A percentile compares a stretch with the other conserved stretches of the same genome.
phyloP scores from a whole-genome alignment of 2,329 filamentous ascomycete genomes.

The Colletotrichum nymphaeae region DNA sequence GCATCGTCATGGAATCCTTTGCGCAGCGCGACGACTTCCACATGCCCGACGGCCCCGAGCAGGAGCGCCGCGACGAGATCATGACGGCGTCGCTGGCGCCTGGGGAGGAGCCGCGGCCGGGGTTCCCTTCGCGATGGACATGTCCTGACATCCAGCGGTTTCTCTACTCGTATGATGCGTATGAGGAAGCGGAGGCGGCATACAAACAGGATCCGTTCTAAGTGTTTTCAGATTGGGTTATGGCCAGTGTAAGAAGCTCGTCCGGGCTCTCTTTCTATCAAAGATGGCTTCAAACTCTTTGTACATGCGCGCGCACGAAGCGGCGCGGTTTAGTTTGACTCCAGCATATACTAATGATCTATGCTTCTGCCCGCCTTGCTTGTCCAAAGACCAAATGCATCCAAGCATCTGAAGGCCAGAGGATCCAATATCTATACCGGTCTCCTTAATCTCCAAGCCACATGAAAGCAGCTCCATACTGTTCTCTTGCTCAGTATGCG shows the following conservation, averaged over 20 bases:
- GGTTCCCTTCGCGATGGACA: slow-evolving; percentile 37
- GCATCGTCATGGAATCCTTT: slow-evolving; percentile 37
- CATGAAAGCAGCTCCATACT: background rate
- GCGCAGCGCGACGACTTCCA: slow-evolving; percentile 36
- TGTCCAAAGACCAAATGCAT: background rate
- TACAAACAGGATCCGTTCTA: slow-evolving; percentile 38
- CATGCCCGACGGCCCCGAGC: slow-evolving; percentile 33
- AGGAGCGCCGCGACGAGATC: slow-evolving; percentile 30
- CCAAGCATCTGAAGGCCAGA: background rate
- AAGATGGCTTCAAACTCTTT: background rate
- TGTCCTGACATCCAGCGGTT: slow-evolving; percentile 36
- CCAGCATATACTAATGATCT: background rate
- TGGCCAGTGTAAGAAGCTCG: background rate
- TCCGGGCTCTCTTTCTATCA: too few species aligned
- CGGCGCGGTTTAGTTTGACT: background rate
- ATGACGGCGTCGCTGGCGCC: slow-evolving; percentile 27
- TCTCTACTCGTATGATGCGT: slow-evolving; percentile 36
- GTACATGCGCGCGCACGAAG: background rate
- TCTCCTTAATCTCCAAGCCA: background rate
- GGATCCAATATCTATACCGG: background rate
- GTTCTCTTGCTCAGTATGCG: background rate
- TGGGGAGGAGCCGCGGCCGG: slow-evolving; percentile 14
- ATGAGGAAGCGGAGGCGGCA: slow-evolving; percentile 37
- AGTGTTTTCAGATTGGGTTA: background rate
- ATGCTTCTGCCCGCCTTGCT: background rate